A percentile compares a stretch with the other conserved stretches of the same genome.
phyloP scores from a whole-genome alignment of 495 filamentous ascomycete species.

The Aspergillus funiculosus region DNA sequence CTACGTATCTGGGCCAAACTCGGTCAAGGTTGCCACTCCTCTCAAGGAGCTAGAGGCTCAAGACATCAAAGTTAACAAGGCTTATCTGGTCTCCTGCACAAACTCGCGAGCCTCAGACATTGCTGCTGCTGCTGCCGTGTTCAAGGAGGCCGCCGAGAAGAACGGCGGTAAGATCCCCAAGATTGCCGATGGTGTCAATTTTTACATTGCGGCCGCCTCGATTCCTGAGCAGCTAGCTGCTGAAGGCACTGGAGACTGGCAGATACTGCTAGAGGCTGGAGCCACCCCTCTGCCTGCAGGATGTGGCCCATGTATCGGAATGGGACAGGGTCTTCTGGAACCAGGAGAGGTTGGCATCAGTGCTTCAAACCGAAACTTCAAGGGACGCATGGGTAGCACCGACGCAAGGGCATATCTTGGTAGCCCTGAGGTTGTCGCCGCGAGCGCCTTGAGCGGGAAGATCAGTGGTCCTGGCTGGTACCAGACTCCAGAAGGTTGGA shows the following conservation, averaged over 20 bases:
- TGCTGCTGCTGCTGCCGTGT: slow-evolving; percentile 76
- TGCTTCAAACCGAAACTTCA: slow-evolving; percentile 88
- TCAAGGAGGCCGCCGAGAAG: slow-evolving; percentile 64
- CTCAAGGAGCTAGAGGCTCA: slow-evolving; percentile 65
- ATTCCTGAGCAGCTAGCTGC: slow-evolving; percentile 70
- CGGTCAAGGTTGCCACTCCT: slow-evolving; percentile 77
- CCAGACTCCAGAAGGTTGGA: slow-evolving; percentile 57
- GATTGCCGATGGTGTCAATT: slow-evolving; percentile 70
- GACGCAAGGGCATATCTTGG: slow-evolving; percentile 85
- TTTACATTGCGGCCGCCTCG: slow-evolving; percentile 91
- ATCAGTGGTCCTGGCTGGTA: slow-evolving; percentile 82
- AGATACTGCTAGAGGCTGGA: slow-evolving; percentile 72
- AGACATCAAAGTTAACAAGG: slow-evolving; percentile 73
- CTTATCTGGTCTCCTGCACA: slow-evolving; percentile 88
- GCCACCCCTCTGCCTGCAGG: slow-evolving; percentile 69
- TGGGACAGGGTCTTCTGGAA: slow-evolving; percentile 76
- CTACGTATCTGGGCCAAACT: slow-evolving; percentile 86
- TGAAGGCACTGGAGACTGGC: slow-evolving; percentile 84
- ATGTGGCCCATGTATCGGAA: slow-evolving; percentile 87
- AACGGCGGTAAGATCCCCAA: slow-evolving; percentile 57
- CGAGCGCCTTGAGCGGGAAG: slow-evolving; percentile 71
- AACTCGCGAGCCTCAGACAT: slow-evolving; percentile 83
- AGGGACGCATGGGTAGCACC: slow-evolving; percentile 81
- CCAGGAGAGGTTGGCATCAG: slow-evolving; percentile 84
- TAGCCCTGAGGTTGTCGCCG: slow-evolving; percentile 87